Conservation (phyloP, 2,329 filamentous ascomycete species). For the Akanthomyces dipterigenus region DNA sequence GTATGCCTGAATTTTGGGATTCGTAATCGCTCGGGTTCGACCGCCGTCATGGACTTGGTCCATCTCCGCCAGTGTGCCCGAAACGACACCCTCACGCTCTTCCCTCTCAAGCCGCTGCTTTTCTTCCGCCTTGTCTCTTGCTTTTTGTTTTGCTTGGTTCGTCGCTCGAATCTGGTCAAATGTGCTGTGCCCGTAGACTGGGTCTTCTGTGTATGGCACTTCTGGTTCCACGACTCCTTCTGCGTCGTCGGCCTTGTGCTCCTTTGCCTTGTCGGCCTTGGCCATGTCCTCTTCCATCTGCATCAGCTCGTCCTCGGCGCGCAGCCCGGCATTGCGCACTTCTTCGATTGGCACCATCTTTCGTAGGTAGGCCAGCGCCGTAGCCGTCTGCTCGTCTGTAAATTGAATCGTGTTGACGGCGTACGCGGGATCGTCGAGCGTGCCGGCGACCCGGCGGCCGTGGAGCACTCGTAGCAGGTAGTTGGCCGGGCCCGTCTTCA, state of each 20-base stretch:
- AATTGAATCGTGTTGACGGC: conserved; percentile 41
- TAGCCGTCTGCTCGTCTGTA: conserved; percentile 33
- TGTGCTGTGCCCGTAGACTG: conserved; percentile 51
- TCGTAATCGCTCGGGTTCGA: conserved; percentile 31
- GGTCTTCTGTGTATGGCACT: conserved; percentile 29
- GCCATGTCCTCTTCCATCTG: conserved; percentile 38
- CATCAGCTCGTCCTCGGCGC: conserved; percentile 56
- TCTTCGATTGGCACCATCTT: conserved; percentile 51
- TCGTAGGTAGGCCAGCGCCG: conserved; percentile 50
- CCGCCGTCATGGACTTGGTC: conserved; percentile 19
- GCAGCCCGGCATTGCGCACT: conserved; percentile 51
- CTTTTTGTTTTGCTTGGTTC: conserved; percentile 39
- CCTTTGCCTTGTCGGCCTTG: conserved; percentile 18
- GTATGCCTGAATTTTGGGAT: conserved; percentile 32
- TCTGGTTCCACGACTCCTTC: conserved; percentile 16
- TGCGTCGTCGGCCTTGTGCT: conserved; percentile 18
- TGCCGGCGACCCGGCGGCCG: conserved; percentile 57
- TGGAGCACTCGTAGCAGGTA: conserved; percentile 51
- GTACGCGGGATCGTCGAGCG: conserved; percentile 51
- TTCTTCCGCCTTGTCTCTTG: conserved; percentile 10
- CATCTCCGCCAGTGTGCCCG: conserved; percentile 35
- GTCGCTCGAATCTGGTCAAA: conserved; percentile 51
- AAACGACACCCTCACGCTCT: conserved; percentile 29
- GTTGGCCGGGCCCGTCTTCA: conserved; percentile 42
- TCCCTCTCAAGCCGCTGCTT: conserved; percentile 22